Evolutionary conservation across 306 rosid genomes (phyloP), one percentile per base, ranked within the genome.

Genomic region (Echinosophora koreensis): DNA sequence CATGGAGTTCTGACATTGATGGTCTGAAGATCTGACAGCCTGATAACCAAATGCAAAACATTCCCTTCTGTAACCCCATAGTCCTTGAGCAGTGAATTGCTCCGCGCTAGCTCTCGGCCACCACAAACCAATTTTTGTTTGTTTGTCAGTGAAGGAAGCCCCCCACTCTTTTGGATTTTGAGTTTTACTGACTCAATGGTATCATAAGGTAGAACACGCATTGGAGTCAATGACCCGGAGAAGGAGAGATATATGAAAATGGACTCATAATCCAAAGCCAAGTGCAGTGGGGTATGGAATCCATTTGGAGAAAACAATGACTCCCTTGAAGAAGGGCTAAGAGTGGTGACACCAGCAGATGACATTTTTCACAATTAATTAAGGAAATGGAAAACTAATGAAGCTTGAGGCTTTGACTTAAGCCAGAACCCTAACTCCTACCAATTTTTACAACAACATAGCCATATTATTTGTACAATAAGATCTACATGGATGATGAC

Each of bases 41-140:
- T 81, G 39, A 94, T 87, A 37, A 94, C 97, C 92, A 94, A 84
- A 90, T 94, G 97, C 86, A 94, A 66, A 57, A 94, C 87, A 77
- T 94, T 90, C 7, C 98, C 97, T 69, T 92, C 94, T 0, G 91
- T 62, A 11, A 94, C 92, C 6, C 97, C 97, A 38, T 94, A 94
- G 18, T 94, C 98, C 46, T 90, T 82, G 18, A 94, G 91, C 14
- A 94, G 75, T 1, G 97, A 89, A 83, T 87, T 79, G 70, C 91
- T 86, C 60, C 98, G 86, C 2, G 98, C 83, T 37, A 94, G 79
- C 47, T 94, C 98, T 55, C 98, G 88, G 7, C 98, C 98, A 12
- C 97, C 92, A 73, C 92, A 94, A 74, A 94, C 97, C 80, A 94
- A 84, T 84, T 89, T 94, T 54, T 89, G 97, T 38, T 90, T 92